Evolutionary conservation across 176 grass and related monocot species (phyloP).

Genomic region (Rhynchospora breviuscula): DNA sequence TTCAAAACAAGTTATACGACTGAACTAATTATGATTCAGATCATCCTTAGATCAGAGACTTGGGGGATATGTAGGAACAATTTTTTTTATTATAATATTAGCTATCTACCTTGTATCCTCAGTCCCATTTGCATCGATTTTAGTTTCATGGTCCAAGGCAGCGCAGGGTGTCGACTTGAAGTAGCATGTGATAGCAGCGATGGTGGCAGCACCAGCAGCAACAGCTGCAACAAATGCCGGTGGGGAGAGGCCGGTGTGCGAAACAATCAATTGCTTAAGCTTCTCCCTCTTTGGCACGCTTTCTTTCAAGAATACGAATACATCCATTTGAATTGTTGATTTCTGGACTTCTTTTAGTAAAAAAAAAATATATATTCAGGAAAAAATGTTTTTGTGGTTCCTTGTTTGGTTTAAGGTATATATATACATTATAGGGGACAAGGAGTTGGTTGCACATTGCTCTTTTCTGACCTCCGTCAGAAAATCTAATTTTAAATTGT

Average conservation of each 20-base stretch:
- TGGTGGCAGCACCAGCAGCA: constrained; percentile 1
- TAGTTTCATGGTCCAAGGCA: neutral
- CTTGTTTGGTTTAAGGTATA: constrained; percentile 10
- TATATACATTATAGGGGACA: constrained; percentile 5
- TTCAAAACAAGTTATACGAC: neutral
- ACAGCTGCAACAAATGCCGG: neutral
- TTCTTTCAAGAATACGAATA: constrained; percentile 3
- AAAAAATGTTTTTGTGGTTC: neutral
- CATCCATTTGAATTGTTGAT: constrained; percentile 13
- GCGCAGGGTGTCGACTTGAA: neutral
- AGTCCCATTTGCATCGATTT: neutral
- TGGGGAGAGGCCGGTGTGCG: constrained; percentile 1
- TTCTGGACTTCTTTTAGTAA: neutral
- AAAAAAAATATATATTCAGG: neutral
- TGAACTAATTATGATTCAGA: neutral
- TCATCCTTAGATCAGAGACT: neutral
- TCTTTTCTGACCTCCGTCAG: neutral
- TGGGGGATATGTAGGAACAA: neutral
- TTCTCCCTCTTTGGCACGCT: neutral
- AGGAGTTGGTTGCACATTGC: constrained; percentile 30
- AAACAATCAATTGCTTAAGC: constrained; percentile 13
- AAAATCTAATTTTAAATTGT: neutral
- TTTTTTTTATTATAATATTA: neutral
- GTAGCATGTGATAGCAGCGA: constrained; percentile 19
- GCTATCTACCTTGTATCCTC: neutral